Conservation (phyloP, 2,329 filamentous ascomycete genomes). For the Nannizzia gypsea region DNA sequence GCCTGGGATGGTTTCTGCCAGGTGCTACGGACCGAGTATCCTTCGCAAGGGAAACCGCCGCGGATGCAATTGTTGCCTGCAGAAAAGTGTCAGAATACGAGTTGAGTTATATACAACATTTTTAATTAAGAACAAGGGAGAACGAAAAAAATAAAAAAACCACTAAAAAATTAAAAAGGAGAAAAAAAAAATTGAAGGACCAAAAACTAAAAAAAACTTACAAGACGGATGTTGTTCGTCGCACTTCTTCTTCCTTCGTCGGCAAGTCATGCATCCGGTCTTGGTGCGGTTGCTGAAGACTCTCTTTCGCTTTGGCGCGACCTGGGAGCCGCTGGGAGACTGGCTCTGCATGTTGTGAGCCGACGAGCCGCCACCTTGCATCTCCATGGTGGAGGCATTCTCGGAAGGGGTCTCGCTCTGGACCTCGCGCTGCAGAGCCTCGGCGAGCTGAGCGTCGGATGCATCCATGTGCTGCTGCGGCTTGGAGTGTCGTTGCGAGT, state of each 20-base stretch:
- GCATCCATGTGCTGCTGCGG: conserved; percentile 28
- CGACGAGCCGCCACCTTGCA: neutral
- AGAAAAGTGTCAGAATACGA: neutral
- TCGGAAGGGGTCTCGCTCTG: conserved; percentile 23
- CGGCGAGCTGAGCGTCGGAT: conserved; percentile 42
- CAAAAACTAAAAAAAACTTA: conserved; percentile 38
- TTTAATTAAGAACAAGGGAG: no score
- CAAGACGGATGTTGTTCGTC: conserved; percentile 89
- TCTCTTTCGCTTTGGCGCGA: conserved; percentile 34
- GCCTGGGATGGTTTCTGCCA: conserved; percentile 69
- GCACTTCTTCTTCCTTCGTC: conserved; percentile 92
- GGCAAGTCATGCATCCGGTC: conserved; percentile 86
- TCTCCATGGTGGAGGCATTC: neutral
- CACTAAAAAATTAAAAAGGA: conserved; percentile 3
- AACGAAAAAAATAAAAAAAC: no score
- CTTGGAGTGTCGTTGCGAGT: conserved; percentile 34
- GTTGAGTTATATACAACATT: neutral
- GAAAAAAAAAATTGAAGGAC: neutral
- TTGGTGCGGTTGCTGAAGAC: conserved; percentile 89
- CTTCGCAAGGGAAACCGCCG: conserved; percentile 81
- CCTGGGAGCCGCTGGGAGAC: conserved; percentile 6
- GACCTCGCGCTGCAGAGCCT: conserved; percentile 41
- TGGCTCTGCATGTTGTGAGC: conserved; percentile 9
- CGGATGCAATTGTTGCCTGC: conserved; percentile 78
- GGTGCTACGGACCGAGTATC: conserved; percentile 67